These are phyloP conservation scores for Massarina eburnea DNA, from an alignment of 2,329 filamentous ascomycete genomes.

Conservation along the genomic window DNA sequence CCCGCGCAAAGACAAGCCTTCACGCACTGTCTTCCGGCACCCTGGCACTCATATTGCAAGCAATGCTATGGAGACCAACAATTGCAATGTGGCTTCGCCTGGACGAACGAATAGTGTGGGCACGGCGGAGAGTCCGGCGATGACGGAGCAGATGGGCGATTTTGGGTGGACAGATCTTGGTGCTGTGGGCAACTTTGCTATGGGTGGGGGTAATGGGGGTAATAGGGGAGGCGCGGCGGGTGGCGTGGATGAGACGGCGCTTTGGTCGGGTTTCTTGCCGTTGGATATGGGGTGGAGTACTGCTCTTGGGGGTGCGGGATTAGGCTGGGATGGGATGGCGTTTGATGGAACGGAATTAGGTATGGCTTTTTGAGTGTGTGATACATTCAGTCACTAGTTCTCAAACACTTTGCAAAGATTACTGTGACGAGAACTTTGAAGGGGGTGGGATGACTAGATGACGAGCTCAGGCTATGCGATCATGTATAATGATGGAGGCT, in stretches of 20 bases:
- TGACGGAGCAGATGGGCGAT: conserved; percentile 52
- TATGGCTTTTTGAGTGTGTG: conserved; percentile 1
- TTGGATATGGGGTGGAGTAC: conserved; percentile 41
- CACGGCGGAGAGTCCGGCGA: conserved; percentile 44
- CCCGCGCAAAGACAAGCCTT: conserved; percentile 33
- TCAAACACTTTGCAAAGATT: too few species aligned
- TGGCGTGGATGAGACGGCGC: conserved; percentile 25
- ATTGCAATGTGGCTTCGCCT: conserved; percentile 21
- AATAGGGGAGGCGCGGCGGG: conserved; percentile 8
- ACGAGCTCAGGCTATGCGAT: too few species aligned
- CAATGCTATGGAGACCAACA: conserved; percentile 23
- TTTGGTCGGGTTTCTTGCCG: conserved; percentile 42
- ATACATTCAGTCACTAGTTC: too few species aligned
- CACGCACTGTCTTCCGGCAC: conserved; percentile 29
- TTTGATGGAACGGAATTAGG: conserved; percentile 30
- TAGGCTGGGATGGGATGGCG: conserved; percentile 33
- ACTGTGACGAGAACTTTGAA: too few species aligned
- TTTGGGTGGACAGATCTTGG: conserved; percentile 53
- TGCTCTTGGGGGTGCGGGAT: conserved; percentile 22
- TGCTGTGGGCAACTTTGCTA: conserved; percentile 52
- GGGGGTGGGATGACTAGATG: too few species aligned
- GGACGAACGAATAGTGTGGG: conserved; percentile 45
- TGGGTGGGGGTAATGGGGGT: conserved; percentile 43
- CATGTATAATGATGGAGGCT: too few species aligned
- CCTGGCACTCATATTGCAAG: conserved; percentile 34